phyloP scores from a whole-genome alignment of 2,329 filamentous ascomycete genomes.

The Podosphaera aphanis region DNA sequence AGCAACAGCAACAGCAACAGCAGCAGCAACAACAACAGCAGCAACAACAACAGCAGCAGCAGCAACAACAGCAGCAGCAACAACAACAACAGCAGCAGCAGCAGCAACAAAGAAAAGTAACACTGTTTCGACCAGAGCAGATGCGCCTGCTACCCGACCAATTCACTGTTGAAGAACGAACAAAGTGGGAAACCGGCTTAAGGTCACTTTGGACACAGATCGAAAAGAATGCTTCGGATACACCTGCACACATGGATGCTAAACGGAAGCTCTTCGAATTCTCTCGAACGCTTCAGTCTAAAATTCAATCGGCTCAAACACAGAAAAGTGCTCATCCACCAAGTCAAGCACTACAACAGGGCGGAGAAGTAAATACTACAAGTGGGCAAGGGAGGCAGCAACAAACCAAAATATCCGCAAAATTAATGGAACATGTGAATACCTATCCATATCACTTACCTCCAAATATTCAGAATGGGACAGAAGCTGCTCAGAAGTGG shows the following conservation, averaged over 20 bases:
- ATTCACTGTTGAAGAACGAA: constrained; percentile 29
- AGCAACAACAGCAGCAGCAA: constrained; percentile 1
- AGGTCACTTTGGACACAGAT: constrained; percentile 26
- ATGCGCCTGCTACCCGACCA: constrained; percentile 13
- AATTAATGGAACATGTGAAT: constrained; percentile 23
- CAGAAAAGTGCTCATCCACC: constrained; percentile 6
- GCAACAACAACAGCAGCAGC: constrained; percentile 4
- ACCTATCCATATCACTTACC: constrained; percentile 25
- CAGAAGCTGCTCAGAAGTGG: constrained; percentile 24
- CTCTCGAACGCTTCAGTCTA: constrained; percentile 30
- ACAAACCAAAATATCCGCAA: constrained; percentile 9
- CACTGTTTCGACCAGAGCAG: constrained; percentile 13
- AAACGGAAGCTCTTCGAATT: constrained; percentile 36
- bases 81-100: constrained; percentile 7
- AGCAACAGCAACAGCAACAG: constrained; percentile 7
- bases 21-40: constrained; percentile 14
- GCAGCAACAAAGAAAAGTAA: constrained; percentile 7
- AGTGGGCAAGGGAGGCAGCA: constrained; percentile 7
- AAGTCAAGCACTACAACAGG: constrained; percentile 4
- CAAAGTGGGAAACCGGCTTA: constrained; percentile 34
- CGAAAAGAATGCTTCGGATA: constrained; percentile 25
- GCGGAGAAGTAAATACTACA: constrained; percentile 4
- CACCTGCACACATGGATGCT: constrained; percentile 25
- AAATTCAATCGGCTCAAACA: constrained; percentile 20
- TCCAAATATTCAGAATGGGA: constrained; percentile 19